These are phyloP conservation scores for Funneliformis geosporum DNA, from an alignment of 192 early-diverging fungal species.

Conservation along the genomic window DNA sequence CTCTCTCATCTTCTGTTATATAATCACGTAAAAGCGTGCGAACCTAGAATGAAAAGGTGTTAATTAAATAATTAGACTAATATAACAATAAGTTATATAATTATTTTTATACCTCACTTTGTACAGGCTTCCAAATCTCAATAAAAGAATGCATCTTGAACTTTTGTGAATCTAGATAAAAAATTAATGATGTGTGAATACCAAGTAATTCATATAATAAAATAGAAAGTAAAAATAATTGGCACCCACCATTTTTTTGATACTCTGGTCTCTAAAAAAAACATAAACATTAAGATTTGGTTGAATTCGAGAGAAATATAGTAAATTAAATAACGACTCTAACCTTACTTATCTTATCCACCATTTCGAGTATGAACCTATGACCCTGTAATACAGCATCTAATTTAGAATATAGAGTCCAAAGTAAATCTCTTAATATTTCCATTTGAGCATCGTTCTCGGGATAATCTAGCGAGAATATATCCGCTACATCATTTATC, in stretches of 20 bases:
- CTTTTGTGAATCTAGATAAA: slow-evolving; percentile 12
- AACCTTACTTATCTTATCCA: slow-evolving; percentile 43
- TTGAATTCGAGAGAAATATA: neutral
- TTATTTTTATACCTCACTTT: slow-evolving; percentile 39
- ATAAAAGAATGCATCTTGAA: slow-evolving; percentile 42
- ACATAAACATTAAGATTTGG: neutral
- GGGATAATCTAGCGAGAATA: slow-evolving; percentile 53
- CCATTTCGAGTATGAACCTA: slow-evolving; percentile 65
- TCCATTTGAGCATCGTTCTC: slow-evolving; percentile 64
- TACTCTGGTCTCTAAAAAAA: slow-evolving; percentile 25
- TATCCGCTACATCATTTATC: slow-evolving; percentile 43
- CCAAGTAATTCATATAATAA: neutral
- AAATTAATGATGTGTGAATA: neutral
- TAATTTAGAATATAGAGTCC: slow-evolving; percentile 75
- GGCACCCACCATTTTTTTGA: neutral
- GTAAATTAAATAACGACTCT: neutral
- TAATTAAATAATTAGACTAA: neutral
- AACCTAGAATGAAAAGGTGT: slow-evolving; percentile 32
- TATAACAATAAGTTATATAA: neutral
- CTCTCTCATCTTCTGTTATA: slow-evolving; percentile 45
- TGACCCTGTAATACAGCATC: slow-evolving; percentile 77
- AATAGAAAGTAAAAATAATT: neutral
- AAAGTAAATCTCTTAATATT: slow-evolving; percentile 71
- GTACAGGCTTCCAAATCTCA: slow-evolving; percentile 48
- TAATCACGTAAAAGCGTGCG: slow-evolving; percentile 48